phyloP scores from a whole-genome alignment of 306 rosid genomes.

The Cyclanthera cordifolia region DNA sequence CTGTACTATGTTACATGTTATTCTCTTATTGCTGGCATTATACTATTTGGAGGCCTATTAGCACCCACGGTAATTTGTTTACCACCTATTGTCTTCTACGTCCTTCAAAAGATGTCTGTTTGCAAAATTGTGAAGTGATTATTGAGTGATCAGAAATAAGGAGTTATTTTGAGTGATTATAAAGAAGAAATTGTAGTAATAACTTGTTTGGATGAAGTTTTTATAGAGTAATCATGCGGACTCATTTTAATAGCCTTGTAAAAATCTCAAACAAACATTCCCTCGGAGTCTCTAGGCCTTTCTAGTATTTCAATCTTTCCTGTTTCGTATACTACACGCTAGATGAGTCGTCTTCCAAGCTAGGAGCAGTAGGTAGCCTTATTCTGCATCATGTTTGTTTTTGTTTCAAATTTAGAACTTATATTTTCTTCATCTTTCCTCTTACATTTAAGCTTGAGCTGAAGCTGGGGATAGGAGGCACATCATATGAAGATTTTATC shows the following conservation, averaged over 20 bases:
- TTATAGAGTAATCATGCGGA: too few species aligned
- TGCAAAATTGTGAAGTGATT: too few species aligned
- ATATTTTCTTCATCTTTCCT: conserved; percentile 2
- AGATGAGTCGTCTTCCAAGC: background rate
- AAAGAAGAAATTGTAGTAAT: too few species aligned
- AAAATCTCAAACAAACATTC: too few species aligned
- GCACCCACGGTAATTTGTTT: conserved; percentile 70
- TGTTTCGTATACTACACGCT: background rate
- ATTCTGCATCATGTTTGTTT: background rate
- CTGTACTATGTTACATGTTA: conserved; percentile 77
- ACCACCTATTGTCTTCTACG: background rate
- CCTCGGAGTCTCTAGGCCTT: background rate
- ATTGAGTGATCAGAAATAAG: too few species aligned
- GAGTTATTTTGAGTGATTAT: too few species aligned
- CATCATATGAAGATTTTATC: conserved; percentile 83
- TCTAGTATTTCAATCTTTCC: background rate
- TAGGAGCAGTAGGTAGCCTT: background rate
- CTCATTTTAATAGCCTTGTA: too few species aligned
- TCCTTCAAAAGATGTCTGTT: too few species aligned
- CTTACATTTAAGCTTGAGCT: conserved; percentile 67
- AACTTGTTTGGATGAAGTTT: too few species aligned
- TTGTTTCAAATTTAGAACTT: background rate
- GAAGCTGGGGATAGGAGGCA: conserved; percentile 89
- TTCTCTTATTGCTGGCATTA: conserved; percentile 70
- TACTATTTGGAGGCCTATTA: conserved; percentile 85